phyloP scores from a whole-genome alignment of 345 rosid genomes.

The Trapa bicornis region DNA sequence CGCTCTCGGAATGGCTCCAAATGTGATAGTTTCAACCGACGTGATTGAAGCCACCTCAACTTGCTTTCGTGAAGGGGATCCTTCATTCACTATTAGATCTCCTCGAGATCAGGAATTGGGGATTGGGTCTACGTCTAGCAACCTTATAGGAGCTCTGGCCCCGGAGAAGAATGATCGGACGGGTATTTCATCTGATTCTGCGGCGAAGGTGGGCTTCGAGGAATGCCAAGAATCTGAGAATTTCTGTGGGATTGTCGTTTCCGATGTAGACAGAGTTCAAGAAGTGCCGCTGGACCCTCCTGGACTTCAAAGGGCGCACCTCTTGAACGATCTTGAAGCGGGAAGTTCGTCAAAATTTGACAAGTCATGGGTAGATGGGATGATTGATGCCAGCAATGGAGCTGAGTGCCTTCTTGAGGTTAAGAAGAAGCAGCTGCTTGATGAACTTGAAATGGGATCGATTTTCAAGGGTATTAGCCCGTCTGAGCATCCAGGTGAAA shows the following conservation, averaged over 20 bases:
- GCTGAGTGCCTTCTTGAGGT: constrained; percentile 33
- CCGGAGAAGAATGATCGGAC: not conserved
- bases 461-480: constrained; percentile 6
- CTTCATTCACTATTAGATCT: not conserved
- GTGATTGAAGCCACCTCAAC: not conserved
- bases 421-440: constrained; percentile 47
- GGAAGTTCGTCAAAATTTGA: not conserved
- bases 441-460: constrained; percentile 32
- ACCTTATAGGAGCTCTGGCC: not conserved
- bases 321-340: not conserved
- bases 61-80: not conserved
- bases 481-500: constrained; percentile 3
- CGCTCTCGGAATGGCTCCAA: constrained; percentile 1
- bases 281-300: not conserved
- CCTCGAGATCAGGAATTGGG: not conserved
- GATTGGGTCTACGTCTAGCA: not conserved
- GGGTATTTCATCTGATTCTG: not conserved
- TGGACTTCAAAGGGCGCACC: constrained; percentile 1
- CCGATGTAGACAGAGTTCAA: not conserved
- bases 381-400: constrained; percentile 1
- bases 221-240: not conserved
- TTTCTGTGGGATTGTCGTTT: not conserved
- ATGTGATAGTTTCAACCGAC: not conserved
- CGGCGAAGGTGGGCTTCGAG: not conserved
- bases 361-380: not conserved